Conservation (phyloP, 2,329 filamentous ascomycete species). For the Colletotrichum magnum region DNA sequence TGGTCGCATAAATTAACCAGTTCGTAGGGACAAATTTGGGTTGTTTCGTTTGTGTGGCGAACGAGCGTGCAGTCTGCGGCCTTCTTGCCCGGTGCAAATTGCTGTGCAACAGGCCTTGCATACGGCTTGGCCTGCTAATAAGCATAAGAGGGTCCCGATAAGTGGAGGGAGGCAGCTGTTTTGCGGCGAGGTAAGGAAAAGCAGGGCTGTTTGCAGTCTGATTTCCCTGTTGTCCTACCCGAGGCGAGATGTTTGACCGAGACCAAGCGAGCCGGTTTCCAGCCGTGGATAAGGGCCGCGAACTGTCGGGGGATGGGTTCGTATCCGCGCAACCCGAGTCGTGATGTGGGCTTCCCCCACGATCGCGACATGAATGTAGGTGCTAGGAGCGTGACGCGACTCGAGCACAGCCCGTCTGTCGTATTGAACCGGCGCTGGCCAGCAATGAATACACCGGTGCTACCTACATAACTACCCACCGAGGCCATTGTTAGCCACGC, state of each 20-base stretch:
- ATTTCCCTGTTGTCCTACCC: background rate
- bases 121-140: background rate
- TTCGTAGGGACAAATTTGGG: constrained; percentile 11
- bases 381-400: background rate
- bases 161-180: constrained; percentile 9
- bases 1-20: background rate
- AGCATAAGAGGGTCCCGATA: background rate
- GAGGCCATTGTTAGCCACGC: too few relatives aligned
- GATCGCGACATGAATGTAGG: background rate
- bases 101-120: background rate
- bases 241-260: background rate
- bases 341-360: constrained; percentile 18
- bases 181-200: background rate
- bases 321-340: background rate
- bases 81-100: background rate
- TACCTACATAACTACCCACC: too few relatives aligned
- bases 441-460: background rate
- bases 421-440: background rate
- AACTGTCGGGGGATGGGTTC: background rate
- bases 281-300: background rate
- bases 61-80: background rate
- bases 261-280: too few relatives aligned
- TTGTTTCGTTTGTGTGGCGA: constrained; percentile 33
- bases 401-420: background rate
- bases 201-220: background rate